These are phyloP conservation scores for Lodderomyces theae DNA, from an alignment of 1,139 yeast species.

Conservation along the genomic window DNA sequence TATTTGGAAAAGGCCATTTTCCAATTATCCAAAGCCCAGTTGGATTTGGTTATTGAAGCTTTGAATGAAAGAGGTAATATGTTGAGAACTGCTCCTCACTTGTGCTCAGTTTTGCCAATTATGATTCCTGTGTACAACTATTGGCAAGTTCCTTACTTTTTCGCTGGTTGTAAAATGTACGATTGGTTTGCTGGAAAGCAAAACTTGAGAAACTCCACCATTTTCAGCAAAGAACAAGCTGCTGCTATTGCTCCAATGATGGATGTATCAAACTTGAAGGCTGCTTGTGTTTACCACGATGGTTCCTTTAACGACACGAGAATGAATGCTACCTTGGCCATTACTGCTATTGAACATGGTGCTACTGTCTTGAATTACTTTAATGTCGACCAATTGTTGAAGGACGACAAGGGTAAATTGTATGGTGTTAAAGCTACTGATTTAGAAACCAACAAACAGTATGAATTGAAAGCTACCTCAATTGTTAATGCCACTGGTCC, in stretches of 20 bases:
- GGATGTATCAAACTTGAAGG: constrained; percentile 76
- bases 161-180: constrained; percentile 87
- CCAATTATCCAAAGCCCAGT: constrained; percentile 85
- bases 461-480: constrained; percentile 62
- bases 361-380: constrained; percentile 88
- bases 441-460: constrained; percentile 65
- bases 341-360: constrained; percentile 83
- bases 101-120: constrained; percentile 82
- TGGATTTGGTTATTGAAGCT: constrained; percentile 91
- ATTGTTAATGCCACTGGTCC: constrained; percentile 96
- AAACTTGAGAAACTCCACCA: constrained; percentile 76
- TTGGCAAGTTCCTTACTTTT: constrained; percentile 97
- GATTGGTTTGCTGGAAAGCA: constrained; percentile 91
- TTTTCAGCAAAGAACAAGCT: constrained; percentile 67
- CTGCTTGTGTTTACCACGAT: constrained; percentile 91
- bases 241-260: constrained; percentile 84
- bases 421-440: constrained; percentile 77
- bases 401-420: constrained; percentile 57
- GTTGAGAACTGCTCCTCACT: constrained; percentile 90
- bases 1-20: constrained; percentile 93
- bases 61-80: constrained; percentile 88
- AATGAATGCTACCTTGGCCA: constrained; percentile 81
- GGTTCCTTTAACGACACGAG: constrained; percentile 93
- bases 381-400: constrained; percentile 73
- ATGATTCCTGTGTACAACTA: constrained; percentile 93